Evolutionary conservation across 176 grass and related monocot species (phyloP).

Genomic region (Aegilops speltoides): DNA sequence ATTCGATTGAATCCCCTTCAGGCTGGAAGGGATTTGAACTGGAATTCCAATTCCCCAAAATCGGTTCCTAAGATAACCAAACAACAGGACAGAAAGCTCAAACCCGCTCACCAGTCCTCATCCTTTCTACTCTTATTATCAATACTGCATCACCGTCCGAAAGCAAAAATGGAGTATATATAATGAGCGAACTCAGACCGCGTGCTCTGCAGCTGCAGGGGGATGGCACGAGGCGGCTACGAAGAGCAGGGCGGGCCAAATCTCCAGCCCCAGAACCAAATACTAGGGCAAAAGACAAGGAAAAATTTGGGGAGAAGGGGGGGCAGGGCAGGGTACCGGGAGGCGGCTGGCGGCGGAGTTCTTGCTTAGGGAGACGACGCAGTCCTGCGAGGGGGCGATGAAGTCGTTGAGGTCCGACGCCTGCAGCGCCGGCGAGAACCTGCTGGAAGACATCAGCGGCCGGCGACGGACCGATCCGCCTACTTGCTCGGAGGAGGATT

Average conservation of each 20-base stretch:
- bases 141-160: not conserved
- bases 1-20: not conserved
- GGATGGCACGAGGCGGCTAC: not conserved
- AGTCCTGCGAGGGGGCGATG: constrained; percentile 92
- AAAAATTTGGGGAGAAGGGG: not conserved
- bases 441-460: constrained; percentile 63
- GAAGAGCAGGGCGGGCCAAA: not conserved
- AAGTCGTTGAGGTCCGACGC: constrained; percentile 98
- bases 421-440: constrained; percentile 88
- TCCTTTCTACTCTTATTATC: not conserved
- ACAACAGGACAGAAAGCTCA: not conserved
- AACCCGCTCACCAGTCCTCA: not conserved
- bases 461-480: not conserved
- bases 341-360: constrained; percentile 44
- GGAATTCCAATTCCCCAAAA: not conserved
- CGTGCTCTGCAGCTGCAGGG: not conserved
- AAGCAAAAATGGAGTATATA: too few relatives aligned
- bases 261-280: not conserved
- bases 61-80: constrained; percentile 1
- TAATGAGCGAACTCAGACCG: too few relatives aligned
- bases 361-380: constrained; percentile 79
- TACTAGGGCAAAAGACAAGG: not conserved
- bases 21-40: not conserved
- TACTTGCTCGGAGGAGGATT: not conserved
- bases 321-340: constrained; percentile 14